Base-by-base conservation (phyloP, 1,284 basidiomycete species). In the Athelia psychrophila region DNA sequence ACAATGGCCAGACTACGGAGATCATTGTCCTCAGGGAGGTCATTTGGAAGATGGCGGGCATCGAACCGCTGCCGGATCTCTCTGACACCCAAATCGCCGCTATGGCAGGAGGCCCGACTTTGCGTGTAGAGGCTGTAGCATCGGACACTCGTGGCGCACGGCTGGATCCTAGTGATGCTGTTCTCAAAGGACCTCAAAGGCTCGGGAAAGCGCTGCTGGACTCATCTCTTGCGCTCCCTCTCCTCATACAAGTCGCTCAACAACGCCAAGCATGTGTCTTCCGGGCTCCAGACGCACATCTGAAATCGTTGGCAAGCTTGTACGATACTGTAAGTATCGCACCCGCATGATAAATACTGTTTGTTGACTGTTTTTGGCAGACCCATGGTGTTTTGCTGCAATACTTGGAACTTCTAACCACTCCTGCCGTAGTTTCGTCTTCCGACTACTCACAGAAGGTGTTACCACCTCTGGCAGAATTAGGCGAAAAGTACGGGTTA, bases 21-120 rank as follows among this genome's bases (percentile, higher is more conserved):
- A 84, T 99, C 44, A 81, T 96, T 30, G 91, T 99, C 32, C 76
- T 99, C 20, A 85, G 91, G 44, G 95, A 98, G 64, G 74, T 99
- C 49, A 91, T 99, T 52, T 90, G 86, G 76, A 93, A 95, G 66
- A 98, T 98, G 93, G 88, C 93, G 3, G 95, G 92, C 3, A 93
- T 98, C 56, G 91, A 98, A 63, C 91, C 93, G 10, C 75, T 98
- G 47, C 91, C 91, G 1, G 93, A 86, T 65, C 75, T 98, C 44
- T 92, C 93, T 1, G 92, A 97, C 56, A 77, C 85, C 0, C 95
- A 99, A 67, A 84, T 99, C 46, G 70, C 80, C 30, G 92, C 93
- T 1, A 93, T 97, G 80, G 90, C 91, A 2, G 93, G 95, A 50
- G 97, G 97, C 0, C 86, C 90, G 1, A 79, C 85, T 32, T 78